Base-by-base conservation (phyloP, 2,329 filamentous ascomycete genomes). In the Corynespora cassiicola region DNA sequence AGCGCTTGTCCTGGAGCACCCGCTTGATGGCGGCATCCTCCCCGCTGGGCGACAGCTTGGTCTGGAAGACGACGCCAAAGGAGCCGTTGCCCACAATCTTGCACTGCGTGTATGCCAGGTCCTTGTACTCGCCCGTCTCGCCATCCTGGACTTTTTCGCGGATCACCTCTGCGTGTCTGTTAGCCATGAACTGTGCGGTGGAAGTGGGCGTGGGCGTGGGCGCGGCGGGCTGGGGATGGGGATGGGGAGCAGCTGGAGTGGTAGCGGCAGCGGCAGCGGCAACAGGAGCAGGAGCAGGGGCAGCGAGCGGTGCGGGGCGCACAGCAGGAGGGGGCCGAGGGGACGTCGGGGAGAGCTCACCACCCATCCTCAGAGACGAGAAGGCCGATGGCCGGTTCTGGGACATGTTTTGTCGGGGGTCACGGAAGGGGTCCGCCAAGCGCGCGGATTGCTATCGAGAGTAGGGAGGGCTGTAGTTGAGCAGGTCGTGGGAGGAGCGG, bases 21-120 rank as follows among this genome's bases (percentile, higher is more conserved):
- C 94, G 87, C 80, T 99, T 99, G 79, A 99, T 99, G 69, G 94
- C 94, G 36, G 94, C 94, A 75, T 99, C 94, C 73, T 99, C 94
- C 51, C 92, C 92, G 50, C 88, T 94, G n/a, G 94, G 94, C 46
- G 92, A 92, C 62, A 99, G 82, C 77, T 97, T 97, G 41, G 94
- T 99, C 77, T 99, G 94, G 73, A 99, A 99, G 52, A 99, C 94
- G 33, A 99, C 92, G 53, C 94, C 94, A 60, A 99, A 99, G 22
- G 92, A 97, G 56, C 94, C 94, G 75, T 99, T 99, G 70, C 94
- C 94, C 31, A 99, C 94, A 63, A 99, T 97, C 77, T 99, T 99
- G 79, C 92, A 97, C 70, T 97, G 94, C 39, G 94, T 97, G 73
- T 99, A 99, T 70, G 95, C 90, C 75, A 99, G 84, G 64, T 99